Conservation (phyloP, 208 protist genomes). For the Novymonas esmeraldas region DNA sequence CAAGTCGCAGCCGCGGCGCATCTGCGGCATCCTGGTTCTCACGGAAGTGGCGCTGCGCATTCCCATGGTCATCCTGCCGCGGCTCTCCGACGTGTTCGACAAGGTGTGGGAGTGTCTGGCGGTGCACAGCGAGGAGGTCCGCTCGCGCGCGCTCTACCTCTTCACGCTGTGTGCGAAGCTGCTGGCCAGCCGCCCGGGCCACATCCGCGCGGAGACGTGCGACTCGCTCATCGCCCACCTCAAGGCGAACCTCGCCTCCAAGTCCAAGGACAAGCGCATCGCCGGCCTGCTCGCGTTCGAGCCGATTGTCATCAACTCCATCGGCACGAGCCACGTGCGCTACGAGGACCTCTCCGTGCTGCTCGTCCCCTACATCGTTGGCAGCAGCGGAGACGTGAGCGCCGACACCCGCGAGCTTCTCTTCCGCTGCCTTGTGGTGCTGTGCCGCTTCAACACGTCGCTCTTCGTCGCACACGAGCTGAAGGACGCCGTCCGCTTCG, state of each 20-base stretch:
- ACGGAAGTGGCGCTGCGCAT: constrained; percentile 64
- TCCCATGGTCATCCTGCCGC: constrained; percentile 72
- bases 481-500: constrained; percentile 77
- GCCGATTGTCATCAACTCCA: constrained; percentile 80
- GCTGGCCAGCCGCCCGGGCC: constrained; percentile 54
- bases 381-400: constrained; percentile 33
- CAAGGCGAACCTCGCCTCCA: constrained; percentile 61
- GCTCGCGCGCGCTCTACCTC: constrained; percentile 51
- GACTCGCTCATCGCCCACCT: constrained; percentile 67
- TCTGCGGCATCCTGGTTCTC: constrained; percentile 78
- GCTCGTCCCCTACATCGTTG: constrained; percentile 72
- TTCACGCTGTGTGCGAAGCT: constrained; percentile 78
- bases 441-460: constrained; percentile 72
- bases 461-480: constrained; percentile 79
- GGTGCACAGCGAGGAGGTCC: constrained; percentile 53
- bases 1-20: constrained; percentile 41
- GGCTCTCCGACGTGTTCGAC: constrained; percentile 69
- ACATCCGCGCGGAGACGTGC: constrained; percentile 48
- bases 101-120: constrained; percentile 70
- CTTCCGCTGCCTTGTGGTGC: constrained; percentile 73
- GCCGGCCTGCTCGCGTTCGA: constrained; percentile 87
- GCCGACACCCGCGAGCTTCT: constrained; percentile 45
- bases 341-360: constrained; percentile 85
- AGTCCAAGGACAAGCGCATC: constrained; percentile 54
- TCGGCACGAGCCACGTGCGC: constrained; percentile 38